Conservation (phyloP, 2,329 filamentous ascomycete species). For the Trichophyton benhamiae region DNA sequence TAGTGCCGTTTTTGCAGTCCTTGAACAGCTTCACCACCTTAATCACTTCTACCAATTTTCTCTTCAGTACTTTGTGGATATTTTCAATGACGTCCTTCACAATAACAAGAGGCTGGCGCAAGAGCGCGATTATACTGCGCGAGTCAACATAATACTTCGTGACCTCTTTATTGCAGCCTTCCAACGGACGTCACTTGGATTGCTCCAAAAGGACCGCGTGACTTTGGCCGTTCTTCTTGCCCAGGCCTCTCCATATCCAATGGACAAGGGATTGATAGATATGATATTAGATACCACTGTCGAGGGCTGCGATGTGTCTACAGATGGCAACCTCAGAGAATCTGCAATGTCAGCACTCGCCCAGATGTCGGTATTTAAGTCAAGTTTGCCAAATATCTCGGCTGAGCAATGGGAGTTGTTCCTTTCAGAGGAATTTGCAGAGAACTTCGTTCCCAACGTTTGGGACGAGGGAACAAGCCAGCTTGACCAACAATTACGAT, state of each 20-base stretch:
- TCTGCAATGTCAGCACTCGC: constrained; percentile 57
- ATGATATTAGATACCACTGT: constrained; percentile 67
- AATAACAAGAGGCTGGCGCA: constrained; percentile 60
- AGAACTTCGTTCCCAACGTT: constrained; percentile 65
- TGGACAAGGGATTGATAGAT: constrained; percentile 85
- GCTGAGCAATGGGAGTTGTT: constrained; percentile 65
- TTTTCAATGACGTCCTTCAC: constrained; percentile 85
- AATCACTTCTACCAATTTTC: constrained; percentile 99
- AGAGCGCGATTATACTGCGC: constrained; percentile 61
- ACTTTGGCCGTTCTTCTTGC: constrained; percentile 90
- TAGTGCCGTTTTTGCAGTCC: constrained; percentile 90
- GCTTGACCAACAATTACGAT: constrained; percentile 64
- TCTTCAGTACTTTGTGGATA: constrained; percentile 92
- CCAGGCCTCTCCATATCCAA: constrained; percentile 88
- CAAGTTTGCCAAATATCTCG: constrained; percentile 52
- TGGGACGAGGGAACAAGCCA: constrained; percentile 55
- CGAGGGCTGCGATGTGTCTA: constrained; percentile 66
- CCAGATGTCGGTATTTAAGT: constrained; percentile 61
- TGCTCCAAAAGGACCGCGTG: constrained; percentile 87
- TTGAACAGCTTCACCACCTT: constrained; percentile 94
- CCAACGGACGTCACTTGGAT: constrained; percentile 80
- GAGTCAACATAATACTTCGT: constrained; percentile 79
- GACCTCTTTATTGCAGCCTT: constrained; percentile 87
- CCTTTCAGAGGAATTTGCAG: constrained; percentile 71
- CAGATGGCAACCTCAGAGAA: constrained; percentile 49